Evolutionary conservation across 2,329 filamentous ascomycete species (phyloP).

Genomic region (Zarea fungicola): DNA sequence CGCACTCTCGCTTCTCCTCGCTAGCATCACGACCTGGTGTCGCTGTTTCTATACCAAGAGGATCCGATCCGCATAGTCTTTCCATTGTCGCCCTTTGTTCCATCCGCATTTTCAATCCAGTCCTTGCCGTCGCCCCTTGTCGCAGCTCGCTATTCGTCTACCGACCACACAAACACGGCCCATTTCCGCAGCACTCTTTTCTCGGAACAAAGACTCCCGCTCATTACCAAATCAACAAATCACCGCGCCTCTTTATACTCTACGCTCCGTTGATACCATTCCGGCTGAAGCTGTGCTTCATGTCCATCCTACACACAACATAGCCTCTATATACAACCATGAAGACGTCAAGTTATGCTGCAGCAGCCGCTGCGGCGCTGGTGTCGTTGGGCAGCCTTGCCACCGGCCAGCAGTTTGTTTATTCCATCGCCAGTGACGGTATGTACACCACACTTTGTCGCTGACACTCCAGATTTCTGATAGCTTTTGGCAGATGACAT

Average conservation of each 20-base stretch:
- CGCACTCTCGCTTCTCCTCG: neutral
- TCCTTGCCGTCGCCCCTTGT: too few species aligned
- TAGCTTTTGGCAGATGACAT: slow-evolving; percentile 28
- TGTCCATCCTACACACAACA: neutral
- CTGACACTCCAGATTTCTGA: neutral
- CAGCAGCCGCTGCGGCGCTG: slow-evolving; percentile 18
- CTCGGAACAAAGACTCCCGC: too few species aligned
- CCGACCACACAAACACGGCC: too few species aligned
- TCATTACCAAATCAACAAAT: too few species aligned
- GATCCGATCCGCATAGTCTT: neutral
- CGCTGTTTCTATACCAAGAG: neutral
- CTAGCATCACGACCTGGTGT: slow-evolving; percentile 8
- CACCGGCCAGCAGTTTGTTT: slow-evolving; percentile 1
- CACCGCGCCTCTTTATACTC: neutral
- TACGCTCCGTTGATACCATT: neutral
- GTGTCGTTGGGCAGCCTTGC: slow-evolving; percentile 19
- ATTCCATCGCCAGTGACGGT: slow-evolving; percentile 16
- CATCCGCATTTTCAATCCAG: too few species aligned
- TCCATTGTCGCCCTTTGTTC: neutral
- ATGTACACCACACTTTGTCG: neutral
- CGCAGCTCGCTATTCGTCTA: too few species aligned
- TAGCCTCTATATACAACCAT: slow-evolving; percentile 14
- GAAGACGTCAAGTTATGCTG: slow-evolving; percentile 18
- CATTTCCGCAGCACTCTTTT: too few species aligned
- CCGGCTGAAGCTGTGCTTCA: neutral